These are phyloP conservation scores for Boletales sp. DNA, from an alignment of 768 basidiomycete species.

Conservation along the genomic window DNA sequence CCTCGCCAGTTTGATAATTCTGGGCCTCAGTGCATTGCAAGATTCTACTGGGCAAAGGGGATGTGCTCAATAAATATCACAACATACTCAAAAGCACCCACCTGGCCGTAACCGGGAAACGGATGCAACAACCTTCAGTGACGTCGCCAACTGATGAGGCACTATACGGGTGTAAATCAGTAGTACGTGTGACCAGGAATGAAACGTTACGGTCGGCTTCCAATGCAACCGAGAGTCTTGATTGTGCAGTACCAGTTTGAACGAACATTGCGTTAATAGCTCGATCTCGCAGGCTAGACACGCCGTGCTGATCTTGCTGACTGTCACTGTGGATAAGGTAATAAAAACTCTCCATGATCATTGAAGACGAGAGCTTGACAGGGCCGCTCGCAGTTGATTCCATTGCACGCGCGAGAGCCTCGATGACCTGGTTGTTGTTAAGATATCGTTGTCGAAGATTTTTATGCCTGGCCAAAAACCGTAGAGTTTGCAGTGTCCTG, in stretches of 20 bases:
- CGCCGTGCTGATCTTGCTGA: background rate
- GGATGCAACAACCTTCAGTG: slow-evolving; percentile 1
- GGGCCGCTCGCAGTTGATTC: background rate
- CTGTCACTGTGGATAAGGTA: background rate
- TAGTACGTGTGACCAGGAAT: background rate
- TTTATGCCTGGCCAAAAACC: background rate
- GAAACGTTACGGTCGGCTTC: background rate
- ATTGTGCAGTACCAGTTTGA: background rate
- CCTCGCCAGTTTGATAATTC: background rate
- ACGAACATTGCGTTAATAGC: background rate
- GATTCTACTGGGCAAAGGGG: background rate
- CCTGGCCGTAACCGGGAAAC: background rate
- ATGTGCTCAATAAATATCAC: background rate
- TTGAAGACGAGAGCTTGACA: background rate
- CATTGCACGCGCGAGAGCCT: background rate
- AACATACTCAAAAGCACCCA: background rate
- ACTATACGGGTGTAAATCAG: background rate
- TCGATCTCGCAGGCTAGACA: background rate
- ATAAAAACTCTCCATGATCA: slow-evolving; percentile 1
- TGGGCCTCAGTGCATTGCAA: background rate
- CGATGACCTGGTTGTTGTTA: background rate
- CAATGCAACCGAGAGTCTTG: slow-evolving; percentile 1
- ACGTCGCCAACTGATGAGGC: background rate
- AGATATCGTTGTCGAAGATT: background rate
- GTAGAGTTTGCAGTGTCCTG: background rate